Conservation (phyloP, 208 protist species). For the Acanthamoeba healyi region DNA sequence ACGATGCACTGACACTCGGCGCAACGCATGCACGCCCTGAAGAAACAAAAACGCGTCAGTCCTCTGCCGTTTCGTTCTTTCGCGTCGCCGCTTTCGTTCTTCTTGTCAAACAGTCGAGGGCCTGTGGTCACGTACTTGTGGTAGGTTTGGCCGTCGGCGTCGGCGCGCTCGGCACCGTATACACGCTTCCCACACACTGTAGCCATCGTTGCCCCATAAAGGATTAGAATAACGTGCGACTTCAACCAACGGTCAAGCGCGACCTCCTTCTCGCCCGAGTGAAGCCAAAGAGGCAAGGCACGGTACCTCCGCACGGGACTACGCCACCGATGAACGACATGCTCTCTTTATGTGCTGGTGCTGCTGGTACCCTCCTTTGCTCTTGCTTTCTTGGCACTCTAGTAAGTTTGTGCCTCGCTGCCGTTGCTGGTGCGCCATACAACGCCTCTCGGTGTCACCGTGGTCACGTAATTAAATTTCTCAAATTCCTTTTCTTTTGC, state of each 20-base stretch:
- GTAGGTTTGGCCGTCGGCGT: slow-evolving; percentile 54
- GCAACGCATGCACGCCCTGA: neutral
- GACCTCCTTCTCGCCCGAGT: too few species aligned
- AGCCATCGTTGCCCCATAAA: neutral
- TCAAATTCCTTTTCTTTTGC: too few species aligned
- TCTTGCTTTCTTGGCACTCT: neutral
- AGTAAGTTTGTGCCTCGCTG: too few species aligned
- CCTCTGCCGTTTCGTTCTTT: too few species aligned
- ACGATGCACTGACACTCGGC: neutral
- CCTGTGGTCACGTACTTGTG: slow-evolving; percentile 59
- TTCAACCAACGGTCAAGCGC: neutral
- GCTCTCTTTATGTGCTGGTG: neutral
- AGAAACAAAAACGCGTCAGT: neutral
- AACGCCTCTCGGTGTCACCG: too few species aligned
- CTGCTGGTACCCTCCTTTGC: neutral
- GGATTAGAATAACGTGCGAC: neutral
- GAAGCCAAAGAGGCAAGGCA: neutral
- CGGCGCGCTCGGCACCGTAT: slow-evolving; percentile 22
- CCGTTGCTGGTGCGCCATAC: too few species aligned
- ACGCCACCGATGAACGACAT: slow-evolving; percentile 31
- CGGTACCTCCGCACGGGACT: neutral
- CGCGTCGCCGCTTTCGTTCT: too few species aligned
- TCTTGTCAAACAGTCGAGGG: too few species aligned
- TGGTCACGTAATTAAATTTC: too few species aligned
- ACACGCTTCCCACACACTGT: slow-evolving; percentile 51